phyloP scores from a whole-genome alignment of 2,329 filamentous ascomycete species.

The Alternaria burnsii region DNA sequence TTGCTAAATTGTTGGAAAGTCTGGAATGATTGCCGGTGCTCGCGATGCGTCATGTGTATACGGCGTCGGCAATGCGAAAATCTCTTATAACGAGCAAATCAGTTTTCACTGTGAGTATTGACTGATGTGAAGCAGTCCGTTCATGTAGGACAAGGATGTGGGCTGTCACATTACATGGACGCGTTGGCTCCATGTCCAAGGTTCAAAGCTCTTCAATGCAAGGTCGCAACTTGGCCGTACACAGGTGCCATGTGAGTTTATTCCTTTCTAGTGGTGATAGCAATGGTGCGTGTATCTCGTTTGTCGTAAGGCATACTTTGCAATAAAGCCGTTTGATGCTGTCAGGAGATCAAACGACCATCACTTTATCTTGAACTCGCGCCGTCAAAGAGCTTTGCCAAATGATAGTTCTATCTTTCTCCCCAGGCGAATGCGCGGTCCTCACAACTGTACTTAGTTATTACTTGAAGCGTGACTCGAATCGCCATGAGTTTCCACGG shows the following conservation, averaged over 20 bases:
- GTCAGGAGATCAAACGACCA: not conserved
- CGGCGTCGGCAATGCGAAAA: not conserved
- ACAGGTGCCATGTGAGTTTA: not conserved
- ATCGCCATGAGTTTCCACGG: not conserved
- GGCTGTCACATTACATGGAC: not conserved
- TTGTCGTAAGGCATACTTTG: not conserved
- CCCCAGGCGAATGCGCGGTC: not conserved
- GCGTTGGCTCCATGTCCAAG: too few species aligned
- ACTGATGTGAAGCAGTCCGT: not conserved
- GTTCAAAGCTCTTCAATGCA: not conserved
- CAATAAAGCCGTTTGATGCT: not conserved
- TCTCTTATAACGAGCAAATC: not conserved
- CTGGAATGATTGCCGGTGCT: not conserved
- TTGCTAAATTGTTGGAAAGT: too few species aligned
- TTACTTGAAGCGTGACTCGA: accelerated
- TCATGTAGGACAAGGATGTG: not conserved
- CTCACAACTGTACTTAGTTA: not conserved
- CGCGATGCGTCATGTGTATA: too few species aligned
- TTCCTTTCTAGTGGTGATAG: not conserved
- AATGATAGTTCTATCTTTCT: not conserved
- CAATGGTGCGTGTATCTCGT: not conserved
- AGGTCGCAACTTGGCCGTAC: too few species aligned
- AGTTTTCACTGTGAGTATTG: not conserved
- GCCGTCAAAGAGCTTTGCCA: not conserved
- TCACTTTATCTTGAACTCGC: accelerated